Percentiles rank a stretch among this genome's conserved stretches.
Evolutionary conservation across 192 early-diverging fungal species (phyloP).

Genomic region (Entomortierella beljakovae): DNA sequence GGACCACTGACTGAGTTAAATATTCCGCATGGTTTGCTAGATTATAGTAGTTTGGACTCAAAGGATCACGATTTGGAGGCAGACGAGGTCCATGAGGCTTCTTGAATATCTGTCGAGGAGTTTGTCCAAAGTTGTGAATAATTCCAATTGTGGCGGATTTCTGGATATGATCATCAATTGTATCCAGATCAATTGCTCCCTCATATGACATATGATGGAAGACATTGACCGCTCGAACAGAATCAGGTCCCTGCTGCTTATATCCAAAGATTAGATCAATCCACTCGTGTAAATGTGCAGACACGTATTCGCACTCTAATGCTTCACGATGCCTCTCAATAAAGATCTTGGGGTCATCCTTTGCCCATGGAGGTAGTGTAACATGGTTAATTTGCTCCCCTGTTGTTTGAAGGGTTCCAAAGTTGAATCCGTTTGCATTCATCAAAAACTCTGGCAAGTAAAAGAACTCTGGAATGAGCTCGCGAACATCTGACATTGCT

Average conservation of each 20-base stretch:
- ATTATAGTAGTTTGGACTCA: constrained; percentile 55
- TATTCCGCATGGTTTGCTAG: constrained; percentile 62
- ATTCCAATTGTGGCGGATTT: constrained; percentile 90
- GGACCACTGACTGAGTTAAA: constrained; percentile 64
- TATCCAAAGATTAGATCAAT: constrained; percentile 97
- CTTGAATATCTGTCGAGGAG: constrained; percentile 89
- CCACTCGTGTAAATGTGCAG: constrained; percentile 91
- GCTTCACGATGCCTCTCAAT: constrained; percentile 84
- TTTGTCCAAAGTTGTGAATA: constrained; percentile 98
- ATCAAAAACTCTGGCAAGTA: constrained; percentile 93
- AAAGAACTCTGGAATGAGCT: constrained; percentile 97
- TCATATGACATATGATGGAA: constrained; percentile 98
- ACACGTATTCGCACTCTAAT: constrained; percentile 89
- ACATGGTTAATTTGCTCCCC: constrained; percentile 81
- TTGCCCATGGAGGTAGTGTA: constrained; percentile 88
- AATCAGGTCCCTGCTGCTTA: constrained; percentile 91
- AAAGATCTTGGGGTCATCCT: constrained; percentile 76
- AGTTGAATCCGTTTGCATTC: constrained; percentile 78
- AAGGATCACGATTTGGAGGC: constrained; percentile 48
- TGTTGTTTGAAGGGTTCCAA: constrained; percentile 64
- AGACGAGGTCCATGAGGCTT: constrained; percentile 81
- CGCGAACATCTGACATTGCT: constrained; percentile 87
- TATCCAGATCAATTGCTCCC: constrained; percentile 93
- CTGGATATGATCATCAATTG: constrained; percentile 90
- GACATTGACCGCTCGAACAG: constrained; percentile 89